Base-by-base conservation (phyloP, 805 yeast genomes). In the Candida broadrunensis region DNA sequence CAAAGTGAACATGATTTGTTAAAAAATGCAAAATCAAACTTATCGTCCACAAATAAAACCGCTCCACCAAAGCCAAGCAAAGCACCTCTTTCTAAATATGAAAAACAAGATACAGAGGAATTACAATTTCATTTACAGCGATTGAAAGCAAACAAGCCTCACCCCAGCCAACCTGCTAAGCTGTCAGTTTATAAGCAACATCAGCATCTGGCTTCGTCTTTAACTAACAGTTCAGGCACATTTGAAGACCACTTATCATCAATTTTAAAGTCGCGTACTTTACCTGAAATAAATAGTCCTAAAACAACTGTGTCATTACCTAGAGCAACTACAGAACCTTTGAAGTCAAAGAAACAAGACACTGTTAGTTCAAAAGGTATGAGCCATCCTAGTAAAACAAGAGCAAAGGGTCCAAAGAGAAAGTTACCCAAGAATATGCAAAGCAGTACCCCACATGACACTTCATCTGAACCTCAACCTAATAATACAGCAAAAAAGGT, bases 321-420 rank as follows among this genome's bases (percentile, higher is more conserved):
- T 16, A 46, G 47, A 30, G 37, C 56, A 3, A 48, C 23, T 35
- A 49, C 50, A 52, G 19, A 50, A 46, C 33, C 37, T 7, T n/a
- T n/a, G 39, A 55, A 30, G 30, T 33, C 18, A 42, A 48, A 35
- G 49, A 48, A 2, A 32, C 45, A 33, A 25, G 41, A 41, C 19
- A 27, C 20, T 14, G n/a, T n/a, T 9, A 18, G 24, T 17, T n/a
- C 18, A 1, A 56, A 47, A 12, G 64, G 63, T 32, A 56, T 77
- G 35, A 58, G 58, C 0, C 81, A 77, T 52, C 55, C 72, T 2
- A 76, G 67, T 34, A 78, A 77, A 49, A 41, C 56, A 0, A 58
- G 83, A 39, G 60, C 80, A 14, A 70, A 62, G 41, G 83, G 83
- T 0, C 83, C 83, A 0, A 74, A 68, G 50, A 56, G 82, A 46